phyloP scores from a whole-genome alignment of 2,329 filamentous ascomycete species.

The Cordyceps cicadae region DNA sequence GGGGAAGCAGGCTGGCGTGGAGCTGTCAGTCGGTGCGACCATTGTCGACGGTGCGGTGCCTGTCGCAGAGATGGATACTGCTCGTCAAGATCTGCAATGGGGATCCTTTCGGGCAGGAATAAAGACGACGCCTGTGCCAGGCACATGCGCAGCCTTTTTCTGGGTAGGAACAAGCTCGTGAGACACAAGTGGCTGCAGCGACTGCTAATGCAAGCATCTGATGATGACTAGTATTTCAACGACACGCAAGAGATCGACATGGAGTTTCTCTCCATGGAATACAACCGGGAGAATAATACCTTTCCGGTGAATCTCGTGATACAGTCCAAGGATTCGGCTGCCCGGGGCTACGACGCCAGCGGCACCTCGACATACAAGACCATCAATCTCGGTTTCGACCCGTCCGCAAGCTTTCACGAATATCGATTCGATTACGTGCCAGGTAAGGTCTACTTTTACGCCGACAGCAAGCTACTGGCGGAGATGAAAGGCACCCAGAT shows the following conservation, averaged over 20 bases:
- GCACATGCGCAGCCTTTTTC: constrained; percentile 73
- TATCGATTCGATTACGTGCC: constrained; percentile 70
- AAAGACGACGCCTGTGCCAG: constrained; percentile 50
- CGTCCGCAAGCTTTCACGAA: constrained; percentile 60
- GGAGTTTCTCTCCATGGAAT: constrained; percentile 65
- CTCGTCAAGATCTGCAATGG: constrained; percentile 54
- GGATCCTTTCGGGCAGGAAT: constrained; percentile 63
- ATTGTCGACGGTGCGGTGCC: constrained; percentile 45
- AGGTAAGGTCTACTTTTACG: constrained; percentile 57
- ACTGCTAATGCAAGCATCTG: constrained; percentile 11
- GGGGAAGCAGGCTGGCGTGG: constrained; percentile 42
- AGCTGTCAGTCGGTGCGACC: constrained; percentile 44
- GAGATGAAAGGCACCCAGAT: constrained; percentile 48
- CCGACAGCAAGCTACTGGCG: constrained; percentile 50
- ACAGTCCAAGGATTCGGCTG: constrained; percentile 53
- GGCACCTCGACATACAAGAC: constrained; percentile 50
- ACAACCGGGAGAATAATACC: constrained; percentile 38
- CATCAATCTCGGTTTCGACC: constrained; percentile 56
- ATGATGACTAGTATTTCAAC: constrained; percentile 55
- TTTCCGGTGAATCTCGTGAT: constrained; percentile 67
- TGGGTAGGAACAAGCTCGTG: constrained; percentile 44
- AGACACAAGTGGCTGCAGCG: background rate
- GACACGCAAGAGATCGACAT: constrained; percentile 76
- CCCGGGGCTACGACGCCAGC: constrained; percentile 54
- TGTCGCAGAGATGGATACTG: constrained; percentile 56